phyloP scores from a whole-genome alignment of 768 basidiomycete species.

The Mycena crocata region DNA sequence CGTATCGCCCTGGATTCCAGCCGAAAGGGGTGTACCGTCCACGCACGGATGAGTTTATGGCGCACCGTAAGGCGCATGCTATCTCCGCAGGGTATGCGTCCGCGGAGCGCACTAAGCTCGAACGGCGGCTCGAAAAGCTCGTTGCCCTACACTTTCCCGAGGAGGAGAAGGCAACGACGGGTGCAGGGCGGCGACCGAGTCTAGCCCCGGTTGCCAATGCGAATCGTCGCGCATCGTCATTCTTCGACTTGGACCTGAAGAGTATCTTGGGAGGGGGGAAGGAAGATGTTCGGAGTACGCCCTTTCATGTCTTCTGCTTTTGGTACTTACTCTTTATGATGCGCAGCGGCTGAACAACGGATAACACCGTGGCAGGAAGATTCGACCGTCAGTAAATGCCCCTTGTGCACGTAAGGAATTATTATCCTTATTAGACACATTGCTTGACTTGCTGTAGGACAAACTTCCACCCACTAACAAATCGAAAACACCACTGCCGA shows the following conservation, averaged over 20 bases:
- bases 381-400: conserved; percentile 78
- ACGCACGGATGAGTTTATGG: conserved; percentile 86
- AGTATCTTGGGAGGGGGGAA: conserved; percentile 68
- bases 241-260: conserved; percentile 80
- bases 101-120: conserved; percentile 86
- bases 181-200: conserved; percentile 31
- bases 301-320: conserved; percentile 9
- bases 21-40: conserved; percentile 86
- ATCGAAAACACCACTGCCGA: conserved; percentile 96
- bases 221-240: conserved; percentile 68
- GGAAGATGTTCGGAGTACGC: conserved; percentile 74
- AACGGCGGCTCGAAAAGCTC: conserved; percentile 90
- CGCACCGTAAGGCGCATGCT: conserved; percentile 49
- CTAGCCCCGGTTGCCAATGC: conserved; percentile 31
- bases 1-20: conserved; percentile 94
- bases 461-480: conserved; percentile 89
- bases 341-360: conserved; percentile 81
- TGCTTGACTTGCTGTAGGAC: conserved; percentile 48
- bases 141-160: conserved; percentile 75
- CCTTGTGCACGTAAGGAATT: conserved; percentile 79
- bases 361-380: conserved; percentile 98
- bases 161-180: conserved; percentile 30
- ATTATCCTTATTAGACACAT: not conserved
- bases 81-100: conserved; percentile 48
- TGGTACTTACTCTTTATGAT: not conserved